These are phyloP conservation scores for Penicillium chermesinum DNA, from an alignment of 495 filamentous ascomycete genomes.

Conservation along the genomic window DNA sequence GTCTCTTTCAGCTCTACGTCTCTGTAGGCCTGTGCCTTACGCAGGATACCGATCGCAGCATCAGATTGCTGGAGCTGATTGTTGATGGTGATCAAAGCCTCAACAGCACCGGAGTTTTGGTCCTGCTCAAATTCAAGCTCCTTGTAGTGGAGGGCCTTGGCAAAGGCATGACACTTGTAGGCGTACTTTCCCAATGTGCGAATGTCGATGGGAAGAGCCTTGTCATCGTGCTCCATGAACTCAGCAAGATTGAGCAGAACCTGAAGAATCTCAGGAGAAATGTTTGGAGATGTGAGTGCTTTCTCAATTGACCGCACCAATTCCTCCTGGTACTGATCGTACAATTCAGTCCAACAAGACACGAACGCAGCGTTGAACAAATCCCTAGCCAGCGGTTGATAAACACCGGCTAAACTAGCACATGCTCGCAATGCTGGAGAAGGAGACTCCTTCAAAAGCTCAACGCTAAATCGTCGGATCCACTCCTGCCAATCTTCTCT, in stretches of 20 bases:
- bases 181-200: constrained; percentile 87
- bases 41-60: constrained; percentile 92
- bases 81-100: constrained; percentile 96
- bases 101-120: constrained; percentile 90
- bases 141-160: constrained; percentile 97
- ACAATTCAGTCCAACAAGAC: constrained; percentile 97
- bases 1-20: constrained; percentile 94
- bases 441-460: constrained; percentile 90
- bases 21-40: constrained; percentile 88
- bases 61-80: constrained; percentile 97
- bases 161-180: constrained; percentile 92
- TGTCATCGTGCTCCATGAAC: constrained; percentile 99
- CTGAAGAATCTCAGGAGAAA: constrained; percentile 91
- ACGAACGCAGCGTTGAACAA: constrained; percentile 98
- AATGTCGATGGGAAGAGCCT: constrained; percentile 95
- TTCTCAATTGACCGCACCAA: constrained; percentile 92
- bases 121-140: constrained; percentile 97
- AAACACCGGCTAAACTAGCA: constrained; percentile 82
- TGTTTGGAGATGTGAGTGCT: constrained; percentile 85
- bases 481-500: constrained; percentile 99
- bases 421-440: constrained; percentile 92
- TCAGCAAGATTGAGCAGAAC: constrained; percentile 94
- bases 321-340: constrained; percentile 92
- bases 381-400: constrained; percentile 84
- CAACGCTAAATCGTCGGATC: constrained; percentile 94